Conservation (phyloP, 176 grass and related monocot genomes). For the Thinopyrum elongatum region DNA sequence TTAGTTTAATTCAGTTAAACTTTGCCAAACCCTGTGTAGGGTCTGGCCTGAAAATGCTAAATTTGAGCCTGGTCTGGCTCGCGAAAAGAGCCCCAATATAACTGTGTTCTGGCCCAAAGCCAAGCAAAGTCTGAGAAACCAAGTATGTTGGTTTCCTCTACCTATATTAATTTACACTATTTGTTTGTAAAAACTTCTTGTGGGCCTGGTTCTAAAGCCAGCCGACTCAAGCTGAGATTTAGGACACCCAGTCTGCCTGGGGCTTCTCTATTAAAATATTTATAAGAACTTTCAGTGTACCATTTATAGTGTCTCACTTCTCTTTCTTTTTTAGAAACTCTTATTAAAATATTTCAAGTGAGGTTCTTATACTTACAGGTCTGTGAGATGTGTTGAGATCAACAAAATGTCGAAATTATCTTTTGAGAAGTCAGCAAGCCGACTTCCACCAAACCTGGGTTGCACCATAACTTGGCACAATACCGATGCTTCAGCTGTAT, state of each 20-base stretch:
- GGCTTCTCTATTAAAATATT: neutral
- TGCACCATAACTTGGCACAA: constrained; percentile 94
- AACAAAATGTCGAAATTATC: constrained; percentile 90
- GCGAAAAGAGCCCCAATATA: neutral
- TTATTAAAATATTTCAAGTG: constrained; percentile 22
- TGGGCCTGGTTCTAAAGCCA: neutral
- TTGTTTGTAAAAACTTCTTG: constrained; percentile 1
- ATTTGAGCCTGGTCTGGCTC: neutral
- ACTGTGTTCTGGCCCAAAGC: neutral
- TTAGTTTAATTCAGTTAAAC: neutral
- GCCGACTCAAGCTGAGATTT: neutral
- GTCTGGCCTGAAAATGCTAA: constrained; percentile 12
- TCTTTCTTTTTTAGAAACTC: neutral
- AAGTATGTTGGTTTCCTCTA: neutral
- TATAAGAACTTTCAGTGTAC: constrained; percentile 12
- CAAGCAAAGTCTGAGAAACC: neutral
- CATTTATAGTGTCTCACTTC: neutral
- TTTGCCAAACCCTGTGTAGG: neutral
- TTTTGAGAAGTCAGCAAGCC: constrained; percentile 87
- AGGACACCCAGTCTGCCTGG: neutral
- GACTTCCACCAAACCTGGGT: constrained; percentile 66
- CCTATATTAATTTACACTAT: neutral
- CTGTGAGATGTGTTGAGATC: constrained; percentile 97
- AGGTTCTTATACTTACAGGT: constrained; percentile 49
- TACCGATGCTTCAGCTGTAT: constrained; percentile 90